Evolutionary conservation across 108 stramenopile genomes (phyloP).

Genomic region (Cyclotella choctawhatcheeana): DNA sequence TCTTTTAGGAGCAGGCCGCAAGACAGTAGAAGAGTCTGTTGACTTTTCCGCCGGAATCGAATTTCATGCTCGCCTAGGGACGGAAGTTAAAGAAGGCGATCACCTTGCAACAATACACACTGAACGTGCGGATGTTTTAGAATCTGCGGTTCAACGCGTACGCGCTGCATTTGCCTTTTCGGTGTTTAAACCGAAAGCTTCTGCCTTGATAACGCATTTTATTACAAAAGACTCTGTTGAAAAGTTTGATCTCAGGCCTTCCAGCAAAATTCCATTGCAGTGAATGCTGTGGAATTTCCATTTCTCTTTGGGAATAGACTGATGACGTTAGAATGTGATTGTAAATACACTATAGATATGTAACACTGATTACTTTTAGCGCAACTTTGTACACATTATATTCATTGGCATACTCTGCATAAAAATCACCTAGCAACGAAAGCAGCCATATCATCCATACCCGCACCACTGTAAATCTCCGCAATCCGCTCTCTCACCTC

Average conservation of each 20-base stretch:
- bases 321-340: too few relatives aligned
- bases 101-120: slow-evolving; percentile 52
- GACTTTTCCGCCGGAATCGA: slow-evolving; percentile 69
- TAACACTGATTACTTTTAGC: too few relatives aligned
- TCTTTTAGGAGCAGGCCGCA: slow-evolving; percentile 76
- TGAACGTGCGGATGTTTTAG: slow-evolving; percentile 18
- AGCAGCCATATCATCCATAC: slow-evolving; percentile 67
- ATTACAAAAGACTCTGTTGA: slow-evolving; percentile 39
- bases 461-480: slow-evolving; percentile 63
- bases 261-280: too few relatives aligned
- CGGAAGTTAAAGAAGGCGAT: slow-evolving; percentile 56
- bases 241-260: slow-evolving; percentile 38
- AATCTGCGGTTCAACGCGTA: slow-evolving; percentile 16
- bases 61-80: slow-evolving; percentile 63
- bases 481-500: slow-evolving; percentile 64
- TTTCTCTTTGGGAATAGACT: too few relatives aligned
- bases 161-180: slow-evolving; percentile 31
- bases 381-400: background rate
- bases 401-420: background rate
- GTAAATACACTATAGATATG: too few relatives aligned
- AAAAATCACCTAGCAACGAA: slow-evolving; percentile 55
- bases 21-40: slow-evolving; percentile 58
- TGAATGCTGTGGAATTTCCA: too few relatives aligned
- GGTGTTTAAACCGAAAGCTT: slow-evolving; percentile 5
- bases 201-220: slow-evolving; percentile 36